These are phyloP conservation scores for Talaromyces proteolyticus DNA, from an alignment of 495 filamentous ascomycete genomes.

Conservation along the genomic window DNA sequence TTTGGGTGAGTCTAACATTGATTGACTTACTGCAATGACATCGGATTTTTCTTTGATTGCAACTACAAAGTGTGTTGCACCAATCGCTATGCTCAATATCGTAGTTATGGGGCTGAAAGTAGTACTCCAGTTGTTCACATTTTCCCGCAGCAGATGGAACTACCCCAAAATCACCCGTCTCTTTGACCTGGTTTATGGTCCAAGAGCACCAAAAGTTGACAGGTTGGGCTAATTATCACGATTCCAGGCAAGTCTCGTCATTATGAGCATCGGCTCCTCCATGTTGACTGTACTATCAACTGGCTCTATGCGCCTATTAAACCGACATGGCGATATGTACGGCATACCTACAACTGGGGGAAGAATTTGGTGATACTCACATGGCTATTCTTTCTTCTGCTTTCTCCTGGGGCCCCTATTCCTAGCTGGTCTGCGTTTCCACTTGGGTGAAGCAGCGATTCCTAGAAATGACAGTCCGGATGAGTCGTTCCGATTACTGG, in stretches of 20 bases:
- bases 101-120: background rate
- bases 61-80: background rate
- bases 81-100: background rate
- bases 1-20: background rate
- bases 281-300: background rate
- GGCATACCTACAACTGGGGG: background rate
- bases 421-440: background rate
- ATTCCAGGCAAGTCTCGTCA: background rate
- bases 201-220: background rate
- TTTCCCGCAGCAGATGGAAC: background rate
- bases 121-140: background rate
- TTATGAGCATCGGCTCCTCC: background rate
- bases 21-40: background rate
- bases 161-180: background rate
- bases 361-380: background rate
- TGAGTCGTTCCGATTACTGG: background rate
- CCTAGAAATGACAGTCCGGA: background rate
- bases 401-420: background rate
- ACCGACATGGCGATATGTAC: background rate
- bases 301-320: background rate
- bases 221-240: background rate
- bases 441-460: background rate
- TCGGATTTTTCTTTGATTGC: background rate
- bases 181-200: conserved; percentile 1
- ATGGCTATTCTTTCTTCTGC: background rate